Evolutionary conservation across 2,329 filamentous ascomycete species (phyloP), one percentile per base, ranked within the genome.

Genomic region (Scolecobasidium constrictum): DNA sequence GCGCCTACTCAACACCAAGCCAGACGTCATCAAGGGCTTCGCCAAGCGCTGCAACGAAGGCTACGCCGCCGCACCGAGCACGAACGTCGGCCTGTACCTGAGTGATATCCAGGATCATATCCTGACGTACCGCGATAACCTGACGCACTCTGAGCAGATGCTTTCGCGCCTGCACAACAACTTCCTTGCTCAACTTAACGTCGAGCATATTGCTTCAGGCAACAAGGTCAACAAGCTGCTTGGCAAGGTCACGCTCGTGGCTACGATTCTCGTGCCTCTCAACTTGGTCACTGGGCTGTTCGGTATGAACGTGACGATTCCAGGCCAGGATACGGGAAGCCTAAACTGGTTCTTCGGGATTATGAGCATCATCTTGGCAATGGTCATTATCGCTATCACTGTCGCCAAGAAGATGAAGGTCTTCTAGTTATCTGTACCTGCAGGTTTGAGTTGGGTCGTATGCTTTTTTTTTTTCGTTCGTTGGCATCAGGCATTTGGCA

Each of bases 31-130:
- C 54, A 87, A 86, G 52, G 88, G 90, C 21, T 98, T 98, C 57
- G 93, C 92, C 41, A 98, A 98, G 69, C 86, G 93, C 40, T 98
- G 92, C 75, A 98, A 96, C 60, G 90, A 95, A 58, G 86, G 94
- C 50, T 96, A 94, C 69, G 83, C 86, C 50, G 84, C 96, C 41
- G 94, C 92, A 1, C 92, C 92, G 5, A 84, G 88, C 38, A 92
- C 92, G 67, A 92, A 98, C 57, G 94, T 98, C 50, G 92, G 88
- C 17, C 77, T 98, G 55, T 98, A 98, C 58, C 75, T 98, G 26
- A 86, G 86, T 56, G 92, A 98, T 65, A 95, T 98, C 50, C 92
- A 98, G 63, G 92, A 98, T 65, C 92, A 98, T 73, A 90, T 98
- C 42, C 86, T 98, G 46, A 98, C 92, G 36, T 96, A 96, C 90